Evolutionary conservation across 441 rosid species (phyloP), one percentile per base, ranked within the genome.

Genomic region (Gossypium laxum): DNA sequence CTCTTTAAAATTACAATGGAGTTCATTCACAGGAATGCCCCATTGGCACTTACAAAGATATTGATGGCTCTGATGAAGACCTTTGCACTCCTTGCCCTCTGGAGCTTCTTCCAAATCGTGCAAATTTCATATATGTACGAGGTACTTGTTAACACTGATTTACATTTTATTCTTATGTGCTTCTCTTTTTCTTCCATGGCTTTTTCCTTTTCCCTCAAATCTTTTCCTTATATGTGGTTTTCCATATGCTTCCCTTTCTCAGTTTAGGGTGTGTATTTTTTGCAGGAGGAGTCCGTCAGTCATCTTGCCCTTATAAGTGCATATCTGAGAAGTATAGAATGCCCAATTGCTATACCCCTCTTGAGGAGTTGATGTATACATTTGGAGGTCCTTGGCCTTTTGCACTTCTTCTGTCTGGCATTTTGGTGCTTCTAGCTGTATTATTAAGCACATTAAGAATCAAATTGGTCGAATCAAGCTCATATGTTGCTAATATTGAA

Each of bases 341-440:
- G 96, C 99, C 99, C 79, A 92, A 92, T 73, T 94, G 99, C 81
- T 92, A 82, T 69, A 94, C 97, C 54, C 98, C 99, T 79, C 89
- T 94, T 47, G 99, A 94, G 81, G 99, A 94, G 86, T 82, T 94
- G 78, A 75, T 89, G 63, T 84, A 89, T 83, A 74, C 92, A 74
- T 94, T 94, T 87, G 99, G 99, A 82, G 99, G 99, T 77, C 94
- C 97, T 18, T 91, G 86, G 84, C 90, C 86, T 68, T 92, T 87
- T 83, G 76, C 91, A 41, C 84, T 94, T 70, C 81, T 92, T 75
- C 82, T 92, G 57, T 84, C 90, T 50, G 85, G 85, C 77, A 70
- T 86, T 70, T 80, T 92, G 83, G 85, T 92, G 76, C 83, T 92
- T 81, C 80, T 90, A 74, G 88, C 94, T 75, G 75, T 94, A 63